Conservation (phyloP, 225 moss, liverwort and hornwort genomes). For the Marchantia paleacea region DNA sequence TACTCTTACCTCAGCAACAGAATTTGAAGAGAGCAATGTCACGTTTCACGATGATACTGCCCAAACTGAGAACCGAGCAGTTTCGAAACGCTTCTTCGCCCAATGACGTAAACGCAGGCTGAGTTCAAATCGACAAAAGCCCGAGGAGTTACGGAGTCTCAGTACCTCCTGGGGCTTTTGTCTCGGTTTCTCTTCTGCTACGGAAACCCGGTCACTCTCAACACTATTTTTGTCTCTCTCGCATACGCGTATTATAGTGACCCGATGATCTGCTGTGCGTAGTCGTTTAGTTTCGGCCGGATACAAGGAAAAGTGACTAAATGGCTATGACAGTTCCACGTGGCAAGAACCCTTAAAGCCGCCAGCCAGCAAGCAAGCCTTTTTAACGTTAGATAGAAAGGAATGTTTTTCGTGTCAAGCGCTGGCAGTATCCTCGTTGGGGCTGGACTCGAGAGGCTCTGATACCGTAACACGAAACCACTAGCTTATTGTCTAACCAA, state of each 20-base stretch:
- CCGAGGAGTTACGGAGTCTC: not conserved
- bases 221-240: not conserved
- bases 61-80: not conserved
- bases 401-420: not conserved
- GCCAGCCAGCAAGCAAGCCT: not conserved
- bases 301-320: not conserved
- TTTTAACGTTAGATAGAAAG: not conserved
- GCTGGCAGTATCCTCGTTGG: no score
- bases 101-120: not conserved
- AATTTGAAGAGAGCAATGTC: not conserved
- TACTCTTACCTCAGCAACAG: not conserved
- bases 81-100: not conserved
- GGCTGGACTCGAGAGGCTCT: not conserved
- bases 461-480: not conserved
- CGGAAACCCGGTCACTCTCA: not conserved
- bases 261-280: not conserved
- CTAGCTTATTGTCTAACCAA: not conserved
- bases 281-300: not conserved
- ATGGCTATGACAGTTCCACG: not conserved
- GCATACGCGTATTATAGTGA: not conserved
- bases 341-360: not conserved
- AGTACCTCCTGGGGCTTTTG: not conserved
- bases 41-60: not conserved
- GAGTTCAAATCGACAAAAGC: not conserved
- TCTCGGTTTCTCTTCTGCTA: not conserved